Evolutionary conservation across 2,329 filamentous ascomycete genomes (phyloP), one percentile per base, ranked within the genome.

Genomic region (Penicillium rolfsii): DNA sequence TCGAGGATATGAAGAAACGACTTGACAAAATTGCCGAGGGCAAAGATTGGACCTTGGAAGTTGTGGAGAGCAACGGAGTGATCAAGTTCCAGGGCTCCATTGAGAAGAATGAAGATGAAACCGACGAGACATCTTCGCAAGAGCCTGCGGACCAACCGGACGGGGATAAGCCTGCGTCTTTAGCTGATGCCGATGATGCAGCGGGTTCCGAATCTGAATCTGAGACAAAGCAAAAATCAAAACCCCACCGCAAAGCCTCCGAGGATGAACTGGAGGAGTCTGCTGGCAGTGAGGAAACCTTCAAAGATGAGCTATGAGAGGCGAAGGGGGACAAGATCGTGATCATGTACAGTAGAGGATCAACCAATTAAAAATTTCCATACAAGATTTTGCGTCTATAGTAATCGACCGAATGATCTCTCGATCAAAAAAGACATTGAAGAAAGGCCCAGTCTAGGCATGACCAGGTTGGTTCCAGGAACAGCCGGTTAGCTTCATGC

Each of bases 41-140:
- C 7, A 85, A 87, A 65, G 87, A 87, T 16, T 97, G 93, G 92
- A 90, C 88, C 69, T 80, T 97, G 61, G 91, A 95, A 75, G 82
- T 95, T 14, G 85, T 95, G 1, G 89, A 95, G 70, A 82, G 86
- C 11, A 85, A 88, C 1, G 83, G 85, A 4, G 82, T 84, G 24
- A 79, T 85, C 63, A 89, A 92, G 71, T 85, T 94, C 43, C 81
- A 89, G 48, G 91, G 89, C 0, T 85, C 91, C 45, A 84, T 94
- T 16, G 87, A 89, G 30, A 78, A 79, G 1, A 83, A 85, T 12
- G 82, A 82, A 2, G 83, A 85, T 1, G 81, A 85, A 0, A 80
- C 82, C 1, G 58, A 72, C 49, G 59, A 57, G 35, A 38, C n/a
- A 14, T 40, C 56, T 41, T 60, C 67, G 55, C 58, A 71, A 28